Evolutionary conservation across 2,329 filamentous ascomycete species (phyloP).

Genomic region (Hypoxylon sp.): DNA sequence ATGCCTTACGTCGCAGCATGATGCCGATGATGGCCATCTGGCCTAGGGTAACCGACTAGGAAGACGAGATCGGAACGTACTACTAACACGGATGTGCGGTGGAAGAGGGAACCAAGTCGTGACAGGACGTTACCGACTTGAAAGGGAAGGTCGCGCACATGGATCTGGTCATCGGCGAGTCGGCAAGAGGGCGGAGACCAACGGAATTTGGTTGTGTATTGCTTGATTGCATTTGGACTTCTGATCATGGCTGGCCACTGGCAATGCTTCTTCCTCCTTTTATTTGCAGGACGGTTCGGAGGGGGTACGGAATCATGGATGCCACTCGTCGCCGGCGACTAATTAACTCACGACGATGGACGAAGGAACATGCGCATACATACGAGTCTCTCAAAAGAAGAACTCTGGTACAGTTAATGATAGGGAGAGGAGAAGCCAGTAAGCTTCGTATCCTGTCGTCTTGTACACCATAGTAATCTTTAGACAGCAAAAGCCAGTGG

Average conservation of each 20-base stretch:
- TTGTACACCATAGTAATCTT: constrained; percentile 31
- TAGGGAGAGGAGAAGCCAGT: constrained; percentile 1
- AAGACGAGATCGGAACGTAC: constrained; percentile 7
- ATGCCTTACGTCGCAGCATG: constrained; percentile 19
- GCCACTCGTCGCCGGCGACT: no score
- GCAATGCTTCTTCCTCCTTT: constrained; percentile 17
- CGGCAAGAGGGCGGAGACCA: constrained; percentile 20
- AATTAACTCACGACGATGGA: no score
- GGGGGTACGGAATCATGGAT: no score
- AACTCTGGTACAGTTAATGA: constrained; percentile 5
- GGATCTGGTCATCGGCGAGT: constrained; percentile 11
- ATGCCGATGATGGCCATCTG: constrained; percentile 5
- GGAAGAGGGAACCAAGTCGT: constrained; percentile 10
- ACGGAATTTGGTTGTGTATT: constrained; percentile 37
- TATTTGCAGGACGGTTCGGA: not conserved
- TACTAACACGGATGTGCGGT: constrained; percentile 11
- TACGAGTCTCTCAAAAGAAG: constrained; percentile 1
- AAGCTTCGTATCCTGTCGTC: no score
- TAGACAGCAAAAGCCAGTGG: constrained; percentile 40
- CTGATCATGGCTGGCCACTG: constrained; percentile 36
- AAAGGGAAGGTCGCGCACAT: constrained; percentile 9
- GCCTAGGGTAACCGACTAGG: constrained; percentile 4
- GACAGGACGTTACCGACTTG: constrained; percentile 9
- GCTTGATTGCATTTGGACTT: constrained; percentile 39
- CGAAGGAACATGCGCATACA: constrained; percentile 4